A percentile compares a stretch with the other conserved stretches of the same genome.
Evolutionary conservation across 2,329 filamentous ascomycete species (phyloP).

Genomic region (Chalara sp.): DNA sequence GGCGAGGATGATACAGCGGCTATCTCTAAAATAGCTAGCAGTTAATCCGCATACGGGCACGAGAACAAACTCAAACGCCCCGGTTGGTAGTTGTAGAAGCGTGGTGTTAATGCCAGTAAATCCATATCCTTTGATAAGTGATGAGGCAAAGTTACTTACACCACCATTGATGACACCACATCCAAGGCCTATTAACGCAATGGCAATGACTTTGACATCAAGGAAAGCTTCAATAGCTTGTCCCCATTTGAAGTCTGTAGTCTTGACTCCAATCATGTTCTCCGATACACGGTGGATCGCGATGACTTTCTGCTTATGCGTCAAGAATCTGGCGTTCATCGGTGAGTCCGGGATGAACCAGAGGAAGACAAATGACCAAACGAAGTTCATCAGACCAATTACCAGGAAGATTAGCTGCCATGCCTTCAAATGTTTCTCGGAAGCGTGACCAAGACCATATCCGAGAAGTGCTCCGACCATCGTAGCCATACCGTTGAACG

Average conservation of each 20-base stretch:
- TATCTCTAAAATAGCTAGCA: neutral
- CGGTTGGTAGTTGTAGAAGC: neutral
- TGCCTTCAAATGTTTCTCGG: slow-evolving; percentile 3
- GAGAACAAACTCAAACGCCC: neutral
- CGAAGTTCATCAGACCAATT: slow-evolving; percentile 17
- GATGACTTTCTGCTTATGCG: slow-evolving; percentile 32
- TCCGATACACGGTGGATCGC: slow-evolving; percentile 9
- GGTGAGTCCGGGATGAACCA: slow-evolving; percentile 42
- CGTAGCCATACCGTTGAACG: neutral
- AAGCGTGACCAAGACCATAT: neutral
- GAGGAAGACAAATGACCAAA: slow-evolving; percentile 30
- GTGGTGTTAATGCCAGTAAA: no score
- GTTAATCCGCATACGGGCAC: neutral
- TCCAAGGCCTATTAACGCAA: no score
- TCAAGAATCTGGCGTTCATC: slow-evolving; percentile 35
- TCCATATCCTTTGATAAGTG: no score
- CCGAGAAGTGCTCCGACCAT: neutral
- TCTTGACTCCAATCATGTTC: slow-evolving; percentile 3
- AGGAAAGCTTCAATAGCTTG: no score
- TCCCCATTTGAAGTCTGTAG: no score
- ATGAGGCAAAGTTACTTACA: no score
- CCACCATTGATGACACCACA: no score
- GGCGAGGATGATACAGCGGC: neutral
- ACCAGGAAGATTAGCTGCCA: slow-evolving; percentile 15
- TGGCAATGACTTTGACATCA: no score